A percentile compares a stretch with the other conserved stretches of the same genome.
Evolutionary conservation across 2,329 filamentous ascomycete species (phyloP).

Genomic region (Sarocladium brachiariae): DNA sequence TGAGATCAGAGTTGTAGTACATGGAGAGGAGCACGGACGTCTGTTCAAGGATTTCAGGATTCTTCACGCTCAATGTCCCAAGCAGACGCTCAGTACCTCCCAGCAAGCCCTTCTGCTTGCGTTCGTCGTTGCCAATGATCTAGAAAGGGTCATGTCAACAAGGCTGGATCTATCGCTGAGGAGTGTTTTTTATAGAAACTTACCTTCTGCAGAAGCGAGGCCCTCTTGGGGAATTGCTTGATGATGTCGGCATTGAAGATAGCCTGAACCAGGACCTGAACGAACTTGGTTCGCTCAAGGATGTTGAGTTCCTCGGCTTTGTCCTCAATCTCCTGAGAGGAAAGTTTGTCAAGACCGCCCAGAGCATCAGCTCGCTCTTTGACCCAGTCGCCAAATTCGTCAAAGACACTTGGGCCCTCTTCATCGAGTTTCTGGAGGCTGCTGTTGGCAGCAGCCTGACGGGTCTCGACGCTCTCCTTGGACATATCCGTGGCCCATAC

Average conservation of each 20-base stretch:
- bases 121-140: constrained; percentile 38
- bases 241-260: constrained; percentile 87
- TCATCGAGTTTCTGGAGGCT: too few relatives aligned
- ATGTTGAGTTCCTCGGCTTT: constrained; percentile 97
- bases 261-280: constrained; percentile 86
- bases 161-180: neutral
- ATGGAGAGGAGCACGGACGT: constrained; percentile 82
- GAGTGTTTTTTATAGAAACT: constrained; percentile 18
- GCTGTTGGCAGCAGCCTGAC: constrained; percentile 51
- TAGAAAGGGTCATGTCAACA: too few relatives aligned
- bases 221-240: constrained; percentile 78
- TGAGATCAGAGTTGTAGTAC: constrained; percentile 85
- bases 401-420: too few relatives aligned
- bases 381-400: constrained; percentile 91
- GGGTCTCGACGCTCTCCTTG: constrained; percentile 88
- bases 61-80: constrained; percentile 61
- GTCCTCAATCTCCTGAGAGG: constrained; percentile 86
- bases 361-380: constrained; percentile 63
- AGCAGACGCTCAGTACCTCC: constrained; percentile 93
- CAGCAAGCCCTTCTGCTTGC: constrained; percentile 90
- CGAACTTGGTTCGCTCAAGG: constrained; percentile 87
- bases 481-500: constrained; percentile 97
- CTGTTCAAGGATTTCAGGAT: constrained; percentile 67
- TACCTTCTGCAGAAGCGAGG: constrained; percentile 82
- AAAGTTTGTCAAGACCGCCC: constrained; percentile 69